A percentile compares a stretch with the other conserved stretches of the same genome.
Evolutionary conservation across 495 filamentous ascomycete genomes (phyloP).

Genomic region (Penicillium nucicola): DNA sequence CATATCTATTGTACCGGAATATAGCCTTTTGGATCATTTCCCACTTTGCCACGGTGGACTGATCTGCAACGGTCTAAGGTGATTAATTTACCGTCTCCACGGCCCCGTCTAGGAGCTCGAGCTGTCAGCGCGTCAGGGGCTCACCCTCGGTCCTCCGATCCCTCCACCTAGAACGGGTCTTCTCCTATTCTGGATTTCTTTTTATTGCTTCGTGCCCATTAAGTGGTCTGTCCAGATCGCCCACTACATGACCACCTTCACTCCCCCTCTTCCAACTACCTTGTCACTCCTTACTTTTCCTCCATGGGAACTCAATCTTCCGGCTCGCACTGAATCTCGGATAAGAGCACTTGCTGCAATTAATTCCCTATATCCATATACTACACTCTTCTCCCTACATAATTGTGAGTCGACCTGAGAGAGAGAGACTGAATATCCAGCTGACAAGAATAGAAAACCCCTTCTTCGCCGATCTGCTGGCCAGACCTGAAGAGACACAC

Average conservation of each 20-base stretch:
- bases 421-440: background rate
- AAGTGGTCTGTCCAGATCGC: constrained; percentile 35
- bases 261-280: constrained; percentile 24
- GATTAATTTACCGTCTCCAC: constrained; percentile 41
- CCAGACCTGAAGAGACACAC: constrained; percentile 40
- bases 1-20: too few species aligned
- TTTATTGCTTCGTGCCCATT: constrained; percentile 33
- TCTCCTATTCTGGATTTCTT: constrained; percentile 41
- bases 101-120: constrained; percentile 33
- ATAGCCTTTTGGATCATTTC: background rate
- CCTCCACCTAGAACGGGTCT: constrained; percentile 34
- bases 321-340: constrained; percentile 7
- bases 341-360: constrained; percentile 22
- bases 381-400: constrained; percentile 23
- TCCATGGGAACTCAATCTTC: constrained; percentile 7
- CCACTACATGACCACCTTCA: constrained; percentile 16
- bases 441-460: constrained; percentile 14
- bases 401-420: constrained; percentile 11
- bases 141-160: constrained; percentile 34
- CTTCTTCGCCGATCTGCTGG: constrained; percentile 41
- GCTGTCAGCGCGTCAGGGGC: constrained; percentile 47
- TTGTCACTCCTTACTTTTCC: constrained; percentile 28
- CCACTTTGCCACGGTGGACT: constrained; percentile 19
- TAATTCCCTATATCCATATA: constrained; percentile 11
- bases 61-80: constrained; percentile 28